A percentile compares a stretch with the other conserved stretches of the same genome.
Evolutionary conservation across 148 eudicot genomes (phyloP).

Genomic region (Linanthus parryae): DNA sequence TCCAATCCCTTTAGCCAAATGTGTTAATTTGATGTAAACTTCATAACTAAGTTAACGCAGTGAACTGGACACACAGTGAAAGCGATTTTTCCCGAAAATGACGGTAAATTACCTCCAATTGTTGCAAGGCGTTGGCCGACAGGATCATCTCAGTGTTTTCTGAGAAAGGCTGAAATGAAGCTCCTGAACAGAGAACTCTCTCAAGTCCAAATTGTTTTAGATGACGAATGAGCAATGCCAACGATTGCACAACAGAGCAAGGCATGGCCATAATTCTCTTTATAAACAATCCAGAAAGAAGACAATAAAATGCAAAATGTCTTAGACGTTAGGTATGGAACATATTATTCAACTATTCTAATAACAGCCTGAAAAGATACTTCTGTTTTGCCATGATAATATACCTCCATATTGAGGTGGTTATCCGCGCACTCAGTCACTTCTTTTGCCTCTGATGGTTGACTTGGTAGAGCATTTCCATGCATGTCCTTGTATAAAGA

Average conservation of each 20-base stretch:
- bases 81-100: too few species aligned
- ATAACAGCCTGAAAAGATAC: background rate
- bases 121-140: constrained; percentile 94
- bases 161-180: constrained; percentile 80
- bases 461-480: constrained; percentile 17
- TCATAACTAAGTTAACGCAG: too few species aligned
- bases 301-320: background rate
- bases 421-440: constrained; percentile 17
- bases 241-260: constrained; percentile 61
- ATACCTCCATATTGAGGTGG: constrained; percentile 48
- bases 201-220: constrained; percentile 93
- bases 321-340: background rate
- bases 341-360: background rate
- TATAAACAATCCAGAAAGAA: constrained; percentile 1
- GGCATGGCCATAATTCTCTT: constrained; percentile 83
- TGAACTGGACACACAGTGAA: too few species aligned
- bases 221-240: constrained; percentile 64
- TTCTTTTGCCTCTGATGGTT: constrained; percentile 22
- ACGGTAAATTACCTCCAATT: constrained; percentile 59
- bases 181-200: constrained; percentile 57
- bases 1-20: too few species aligned
- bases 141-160: constrained; percentile 70
- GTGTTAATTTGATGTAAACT: too few species aligned
- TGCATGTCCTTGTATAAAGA: constrained; percentile 41
- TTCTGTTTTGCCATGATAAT: background rate